Evolutionary conservation across 140 eudicot species (phyloP).

Genomic region (Erigeron philadelphicus): DNA sequence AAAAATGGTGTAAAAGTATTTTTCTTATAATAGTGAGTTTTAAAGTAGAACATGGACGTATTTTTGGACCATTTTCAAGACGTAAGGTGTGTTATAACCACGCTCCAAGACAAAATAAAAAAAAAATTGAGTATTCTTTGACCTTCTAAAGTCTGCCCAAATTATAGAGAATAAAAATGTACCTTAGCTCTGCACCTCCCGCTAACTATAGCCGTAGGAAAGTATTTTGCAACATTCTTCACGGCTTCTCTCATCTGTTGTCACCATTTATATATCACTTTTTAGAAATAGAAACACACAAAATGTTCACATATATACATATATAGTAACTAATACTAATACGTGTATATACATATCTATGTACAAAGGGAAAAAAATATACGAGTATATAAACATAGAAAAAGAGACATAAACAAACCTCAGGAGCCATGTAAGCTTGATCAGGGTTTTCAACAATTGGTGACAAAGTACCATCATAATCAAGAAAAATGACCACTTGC

Average conservation of each 20-base stretch:
- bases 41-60: not conserved
- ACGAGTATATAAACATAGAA: not conserved
- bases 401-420: slow-evolving; percentile 39
- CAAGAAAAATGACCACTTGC: slow-evolving; percentile 65
- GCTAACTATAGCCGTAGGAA: slow-evolving; percentile 85
- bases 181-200: slow-evolving; percentile 86
- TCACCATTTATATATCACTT: slow-evolving; percentile 10
- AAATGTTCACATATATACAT: not conserved
- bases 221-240: slow-evolving; percentile 61
- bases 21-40: not conserved
- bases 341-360: not conserved
- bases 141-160: slow-evolving; percentile 6
- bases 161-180: slow-evolving; percentile 24
- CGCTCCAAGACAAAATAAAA: not conserved
- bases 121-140: slow-evolving; percentile 3
- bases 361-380: not conserved
- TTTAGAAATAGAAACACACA: slow-evolving; percentile 6
- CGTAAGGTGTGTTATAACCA: too few relatives aligned
- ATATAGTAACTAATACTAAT: not conserved
- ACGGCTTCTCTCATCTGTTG: slow-evolving; percentile 86
- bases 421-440: slow-evolving; percentile 74
- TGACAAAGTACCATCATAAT: slow-evolving; percentile 89
- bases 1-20: not conserved
- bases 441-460: slow-evolving; percentile 90
- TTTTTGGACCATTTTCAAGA: too few relatives aligned